Evolutionary conservation across 805 yeast species (phyloP).

Genomic region (Maudiozyma serrabonitensis): DNA sequence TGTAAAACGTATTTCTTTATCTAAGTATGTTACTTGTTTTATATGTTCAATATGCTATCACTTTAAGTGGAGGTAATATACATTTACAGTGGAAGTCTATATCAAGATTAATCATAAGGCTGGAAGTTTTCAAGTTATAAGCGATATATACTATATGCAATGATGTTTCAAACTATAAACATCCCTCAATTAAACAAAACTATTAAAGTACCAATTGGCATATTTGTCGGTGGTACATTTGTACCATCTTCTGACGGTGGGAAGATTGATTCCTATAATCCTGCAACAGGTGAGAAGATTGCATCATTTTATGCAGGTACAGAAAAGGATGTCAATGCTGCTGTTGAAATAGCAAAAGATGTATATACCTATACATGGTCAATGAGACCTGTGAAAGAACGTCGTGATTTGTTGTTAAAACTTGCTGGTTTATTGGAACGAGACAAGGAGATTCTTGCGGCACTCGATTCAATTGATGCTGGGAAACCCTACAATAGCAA

Average conservation of each 20-base stretch:
- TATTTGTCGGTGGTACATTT: constrained; percentile 50
- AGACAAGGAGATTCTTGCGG: constrained; percentile 40
- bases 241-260: constrained; percentile 30
- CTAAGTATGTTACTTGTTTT: too few relatives aligned
- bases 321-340: constrained; percentile 39
- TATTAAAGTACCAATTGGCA: constrained; percentile 50
- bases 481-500: constrained; percentile 45
- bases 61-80: too few relatives aligned
- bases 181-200: constrained; percentile 19
- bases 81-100: too few relatives aligned
- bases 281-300: constrained; percentile 41
- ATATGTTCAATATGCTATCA: too few relatives aligned
- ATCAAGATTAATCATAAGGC: too few relatives aligned
- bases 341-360: constrained; percentile 40
- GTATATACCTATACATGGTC: constrained; percentile 40
- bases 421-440: constrained; percentile 39
- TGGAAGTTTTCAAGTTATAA: background rate
- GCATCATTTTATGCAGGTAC: constrained; percentile 39
- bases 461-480: constrained; percentile 45
- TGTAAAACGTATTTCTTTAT: too few relatives aligned
- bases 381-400: constrained; percentile 34
- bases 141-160: background rate
- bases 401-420: constrained; percentile 34
- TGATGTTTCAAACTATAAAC: background rate
- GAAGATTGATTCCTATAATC: constrained; percentile 37